These are phyloP conservation scores for Jimgerdemannia lactiflua DNA, from an alignment of 192 early-diverging fungal genomes.

Conservation along the genomic window DNA sequence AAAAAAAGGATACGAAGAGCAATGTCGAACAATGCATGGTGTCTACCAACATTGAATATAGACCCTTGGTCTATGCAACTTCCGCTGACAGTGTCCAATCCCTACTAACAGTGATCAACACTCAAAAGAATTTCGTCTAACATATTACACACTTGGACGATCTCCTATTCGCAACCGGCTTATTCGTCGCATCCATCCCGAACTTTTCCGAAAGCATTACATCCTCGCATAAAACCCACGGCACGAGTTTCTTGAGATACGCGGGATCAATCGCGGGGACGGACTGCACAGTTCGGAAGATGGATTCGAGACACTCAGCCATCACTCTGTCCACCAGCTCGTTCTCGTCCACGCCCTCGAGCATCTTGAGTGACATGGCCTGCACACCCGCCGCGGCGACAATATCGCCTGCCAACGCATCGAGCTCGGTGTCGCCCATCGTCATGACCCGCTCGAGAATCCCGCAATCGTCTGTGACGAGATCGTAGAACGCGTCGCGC, in stretches of 20 bases:
- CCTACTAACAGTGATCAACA: too few species aligned
- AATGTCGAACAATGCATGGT: too few species aligned
- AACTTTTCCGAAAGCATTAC: too few species aligned
- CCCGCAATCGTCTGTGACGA: background rate
- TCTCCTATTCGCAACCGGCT: too few species aligned
- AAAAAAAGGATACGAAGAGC: too few species aligned
- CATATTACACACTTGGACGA: too few species aligned
- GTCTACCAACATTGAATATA: too few species aligned
- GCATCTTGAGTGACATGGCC: background rate
- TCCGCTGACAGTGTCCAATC: too few species aligned
- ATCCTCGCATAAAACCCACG: background rate
- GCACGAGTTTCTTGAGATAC: background rate
- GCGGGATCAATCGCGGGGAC: background rate
- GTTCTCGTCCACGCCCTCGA: background rate
- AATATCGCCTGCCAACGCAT: background rate
- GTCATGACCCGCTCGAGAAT: background rate
- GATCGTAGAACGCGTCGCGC: background rate
- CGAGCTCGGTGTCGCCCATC: background rate
- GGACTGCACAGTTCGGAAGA: background rate
- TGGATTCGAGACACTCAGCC: background rate
- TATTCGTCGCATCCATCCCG: too few species aligned
- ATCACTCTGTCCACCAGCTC: background rate
- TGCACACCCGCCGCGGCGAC: background rate
- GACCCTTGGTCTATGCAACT: too few species aligned
- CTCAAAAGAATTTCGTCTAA: too few species aligned